Percentiles rank a stretch among this genome's conserved stretches.
These are phyloP conservation scores for Taxillus chinensis DNA, from an alignment of 164 flowering plant genomes.

Conservation along the genomic window DNA sequence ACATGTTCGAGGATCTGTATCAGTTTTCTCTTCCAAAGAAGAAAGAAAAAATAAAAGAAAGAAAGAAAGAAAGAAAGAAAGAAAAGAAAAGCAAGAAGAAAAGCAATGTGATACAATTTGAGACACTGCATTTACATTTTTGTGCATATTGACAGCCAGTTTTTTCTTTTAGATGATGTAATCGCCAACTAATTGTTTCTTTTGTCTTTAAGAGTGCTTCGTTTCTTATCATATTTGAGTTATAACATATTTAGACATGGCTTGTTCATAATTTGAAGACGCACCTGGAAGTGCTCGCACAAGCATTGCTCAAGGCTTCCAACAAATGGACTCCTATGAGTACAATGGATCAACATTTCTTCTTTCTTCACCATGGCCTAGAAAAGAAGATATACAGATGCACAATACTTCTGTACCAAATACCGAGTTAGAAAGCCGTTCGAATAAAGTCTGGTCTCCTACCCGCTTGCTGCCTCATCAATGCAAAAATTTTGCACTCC, in stretches of 20 bases:
- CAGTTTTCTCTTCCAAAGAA: too few species aligned
- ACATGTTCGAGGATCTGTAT: not conserved
- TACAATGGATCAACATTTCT: constrained; percentile 7
- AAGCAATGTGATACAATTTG: too few species aligned
- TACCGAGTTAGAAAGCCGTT: constrained; percentile 8
- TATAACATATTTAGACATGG: not conserved
- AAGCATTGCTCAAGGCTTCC: constrained; percentile 12
- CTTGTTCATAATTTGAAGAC: constrained; percentile 6
- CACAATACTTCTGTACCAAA: constrained; percentile 9
- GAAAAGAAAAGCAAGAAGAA: too few species aligned
- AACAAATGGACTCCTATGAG: constrained; percentile 6
- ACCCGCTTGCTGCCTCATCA: constrained; percentile 31
- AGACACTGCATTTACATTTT: too few species aligned
- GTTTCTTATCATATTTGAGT: not conserved
- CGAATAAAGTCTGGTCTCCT: constrained; percentile 8
- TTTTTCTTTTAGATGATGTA: not conserved
- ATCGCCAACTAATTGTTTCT: not conserved
- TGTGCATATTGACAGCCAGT: not conserved
- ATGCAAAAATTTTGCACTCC: constrained; percentile 50
- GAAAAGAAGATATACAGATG: constrained; percentile 4
- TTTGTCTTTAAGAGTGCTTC: not conserved
- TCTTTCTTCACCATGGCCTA: not conserved
- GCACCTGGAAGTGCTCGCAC: constrained; percentile 15
- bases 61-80: too few species aligned
- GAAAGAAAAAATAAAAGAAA: too few species aligned